phyloP scores from a whole-genome alignment of 257 asterid species.

The Solanum chaucha region DNA sequence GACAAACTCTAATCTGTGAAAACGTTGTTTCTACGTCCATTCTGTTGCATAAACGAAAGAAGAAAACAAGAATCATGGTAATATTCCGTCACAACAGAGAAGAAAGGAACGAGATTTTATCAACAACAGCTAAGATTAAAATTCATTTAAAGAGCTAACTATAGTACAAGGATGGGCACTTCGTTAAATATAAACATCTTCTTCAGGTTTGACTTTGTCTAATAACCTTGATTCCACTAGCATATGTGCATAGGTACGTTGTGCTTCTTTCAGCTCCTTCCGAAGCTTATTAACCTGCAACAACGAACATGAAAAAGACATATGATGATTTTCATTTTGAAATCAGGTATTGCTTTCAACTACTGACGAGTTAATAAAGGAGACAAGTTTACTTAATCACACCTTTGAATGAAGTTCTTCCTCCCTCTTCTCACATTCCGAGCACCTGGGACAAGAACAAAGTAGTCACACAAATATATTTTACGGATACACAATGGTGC shows the following conservation, averaged over 20 bases:
- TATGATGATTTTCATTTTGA: not conserved
- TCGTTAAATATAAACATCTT: not conserved
- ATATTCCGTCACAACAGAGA: not conserved
- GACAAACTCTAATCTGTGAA: not conserved
- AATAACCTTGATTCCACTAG: conserved; percentile 26
- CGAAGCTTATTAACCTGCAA: conserved; percentile 32
- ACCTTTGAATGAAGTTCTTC: conserved; percentile 66
- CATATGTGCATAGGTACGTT: conserved; percentile 32
- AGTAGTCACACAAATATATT: not conserved
- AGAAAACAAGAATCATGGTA: not conserved
- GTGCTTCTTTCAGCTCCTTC: conserved; percentile 29
- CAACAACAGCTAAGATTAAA: not conserved
- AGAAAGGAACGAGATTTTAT: not conserved
- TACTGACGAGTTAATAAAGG: not conserved
- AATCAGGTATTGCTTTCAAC: not conserved
- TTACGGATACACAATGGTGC: not conserved
- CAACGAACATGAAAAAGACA: not conserved
- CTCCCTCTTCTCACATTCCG: conserved; percentile 44
- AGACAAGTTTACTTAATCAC: conserved; percentile 15
- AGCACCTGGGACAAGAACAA: conserved; percentile 42
- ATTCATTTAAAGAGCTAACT: not conserved
- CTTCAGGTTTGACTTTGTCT: conserved; percentile 33
- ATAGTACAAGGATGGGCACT: not conserved
- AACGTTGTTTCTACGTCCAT: not conserved
- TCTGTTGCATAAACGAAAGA: not conserved